These are phyloP conservation scores for Ailanthus altissimus DNA, from an alignment of 345 rosid genomes.

Conservation along the genomic window DNA sequence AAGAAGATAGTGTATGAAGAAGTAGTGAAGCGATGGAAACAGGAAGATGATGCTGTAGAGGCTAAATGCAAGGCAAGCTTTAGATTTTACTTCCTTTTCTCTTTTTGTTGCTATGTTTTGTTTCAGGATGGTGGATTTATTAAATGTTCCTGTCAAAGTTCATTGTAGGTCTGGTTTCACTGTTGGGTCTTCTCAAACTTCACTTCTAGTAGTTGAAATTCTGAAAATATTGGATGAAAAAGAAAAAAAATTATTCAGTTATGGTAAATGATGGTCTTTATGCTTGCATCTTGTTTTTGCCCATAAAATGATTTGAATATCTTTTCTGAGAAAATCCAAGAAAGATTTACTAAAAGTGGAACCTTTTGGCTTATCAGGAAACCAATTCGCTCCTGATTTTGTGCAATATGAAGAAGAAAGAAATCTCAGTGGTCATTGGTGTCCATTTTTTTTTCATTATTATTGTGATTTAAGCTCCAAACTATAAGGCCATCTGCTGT, in stretches of 20 bases:
- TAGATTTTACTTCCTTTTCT: slow-evolving; percentile 7
- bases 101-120: slow-evolving; percentile 12
- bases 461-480: neutral
- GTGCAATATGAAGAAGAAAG: too few species aligned
- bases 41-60: slow-evolving; percentile 64
- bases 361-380: neutral
- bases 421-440: neutral
- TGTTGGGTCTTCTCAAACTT: slow-evolving; percentile 1
- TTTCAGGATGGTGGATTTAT: neutral
- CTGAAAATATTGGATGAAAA: neutral
- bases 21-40: slow-evolving; percentile 51
- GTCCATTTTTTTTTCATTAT: neutral
- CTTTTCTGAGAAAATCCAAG: neutral
- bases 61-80: slow-evolving; percentile 67
- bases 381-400: neutral
- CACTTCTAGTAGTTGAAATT: neutral
- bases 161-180: neutral
- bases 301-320: neutral
- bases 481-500: neutral
- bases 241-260: neutral
- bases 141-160: neutral
- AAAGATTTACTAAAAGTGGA: neutral
- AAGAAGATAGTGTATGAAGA: slow-evolving; percentile 47
- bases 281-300: neutral
- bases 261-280: slow-evolving; percentile 1